phyloP scores from a whole-genome alignment of 495 filamentous ascomycete species.

The Podospora appendiculata region DNA sequence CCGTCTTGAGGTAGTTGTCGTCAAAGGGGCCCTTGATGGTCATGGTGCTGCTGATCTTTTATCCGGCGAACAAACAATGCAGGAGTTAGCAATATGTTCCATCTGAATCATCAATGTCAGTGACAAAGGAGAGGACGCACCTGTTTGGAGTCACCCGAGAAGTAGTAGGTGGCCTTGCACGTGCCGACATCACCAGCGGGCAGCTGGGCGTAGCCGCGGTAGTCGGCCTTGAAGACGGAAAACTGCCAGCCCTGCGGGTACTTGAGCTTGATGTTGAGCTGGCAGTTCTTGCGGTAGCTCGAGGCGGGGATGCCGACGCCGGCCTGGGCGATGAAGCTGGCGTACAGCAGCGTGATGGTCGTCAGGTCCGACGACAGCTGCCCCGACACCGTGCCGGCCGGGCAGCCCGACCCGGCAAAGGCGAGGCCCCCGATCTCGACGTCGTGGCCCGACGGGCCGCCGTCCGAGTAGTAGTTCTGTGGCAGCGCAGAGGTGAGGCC shows the following conservation, averaged over 20 bases:
- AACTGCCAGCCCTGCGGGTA: conserved; percentile 47
- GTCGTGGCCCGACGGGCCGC: conserved; percentile 15
- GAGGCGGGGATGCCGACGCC: conserved; percentile 29
- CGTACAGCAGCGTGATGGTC: conserved; percentile 41
- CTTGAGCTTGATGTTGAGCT: conserved; percentile 40
- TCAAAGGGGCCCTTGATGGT: conserved; percentile 28
- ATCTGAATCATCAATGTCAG: not conserved
- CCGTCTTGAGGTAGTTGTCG: conserved; percentile 31
- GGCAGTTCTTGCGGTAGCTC: conserved; percentile 42
- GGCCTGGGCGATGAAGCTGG: conserved; percentile 37
- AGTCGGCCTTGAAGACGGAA: conserved; percentile 43
- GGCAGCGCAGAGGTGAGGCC: conserved; percentile 6
- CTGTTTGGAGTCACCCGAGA: conserved; percentile 32
- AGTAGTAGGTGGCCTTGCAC: conserved; percentile 45
- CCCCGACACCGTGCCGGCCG: conserved; percentile 30
- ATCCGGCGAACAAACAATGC: too few species aligned
- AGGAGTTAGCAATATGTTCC: not conserved
- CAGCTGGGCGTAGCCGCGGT: conserved; percentile 40
- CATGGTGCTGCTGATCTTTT: conserved; percentile 22
- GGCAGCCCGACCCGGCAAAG: conserved; percentile 46
- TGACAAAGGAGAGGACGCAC: not conserved
- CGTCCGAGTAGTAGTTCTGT: not conserved
- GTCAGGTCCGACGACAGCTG: conserved; percentile 36
- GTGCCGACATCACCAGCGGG: conserved; percentile 35
- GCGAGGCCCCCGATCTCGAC: conserved; percentile 31